Percentiles rank a stretch among this genome's conserved stretches.
Conservation (phyloP, 2,329 filamentous ascomycete species). For the Grosmannia clavigera region DNA sequence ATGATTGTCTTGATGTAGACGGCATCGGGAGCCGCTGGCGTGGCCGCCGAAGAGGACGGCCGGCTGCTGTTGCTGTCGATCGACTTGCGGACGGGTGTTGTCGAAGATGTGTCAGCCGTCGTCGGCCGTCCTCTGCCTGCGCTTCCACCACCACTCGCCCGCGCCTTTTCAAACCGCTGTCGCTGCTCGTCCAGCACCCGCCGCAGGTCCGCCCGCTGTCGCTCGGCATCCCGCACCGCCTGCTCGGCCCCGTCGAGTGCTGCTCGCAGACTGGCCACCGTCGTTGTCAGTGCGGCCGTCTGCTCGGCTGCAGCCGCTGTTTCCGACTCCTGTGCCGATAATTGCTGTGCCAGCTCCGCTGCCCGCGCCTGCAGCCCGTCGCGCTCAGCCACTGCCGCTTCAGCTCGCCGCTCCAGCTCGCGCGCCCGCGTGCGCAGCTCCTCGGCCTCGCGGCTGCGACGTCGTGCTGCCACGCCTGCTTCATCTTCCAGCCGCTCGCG, state of each 20-base stretch:
- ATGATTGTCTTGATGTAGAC: slow-evolving; percentile 72
- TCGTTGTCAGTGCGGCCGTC: slow-evolving; percentile 58
- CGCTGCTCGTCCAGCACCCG: slow-evolving; percentile 68
- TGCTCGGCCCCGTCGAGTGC: slow-evolving; percentile 80
- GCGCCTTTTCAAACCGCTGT: slow-evolving; percentile 62
- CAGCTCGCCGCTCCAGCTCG: slow-evolving; percentile 68
- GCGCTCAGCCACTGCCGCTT: slow-evolving; percentile 58
- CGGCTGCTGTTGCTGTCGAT: slow-evolving; percentile 6
- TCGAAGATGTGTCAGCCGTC: slow-evolving; percentile 17
- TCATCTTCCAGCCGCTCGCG: slow-evolving; percentile 88
- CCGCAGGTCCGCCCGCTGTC: slow-evolving; percentile 64
- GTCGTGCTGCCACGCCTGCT: slow-evolving; percentile 62
- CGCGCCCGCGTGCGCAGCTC: slow-evolving; percentile 69
- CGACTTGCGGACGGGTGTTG: background rate
- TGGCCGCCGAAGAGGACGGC: slow-evolving; percentile 19
- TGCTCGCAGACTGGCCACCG: slow-evolving; percentile 65
- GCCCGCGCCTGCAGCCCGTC: slow-evolving; percentile 55
- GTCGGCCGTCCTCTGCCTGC: slow-evolving; percentile 24
- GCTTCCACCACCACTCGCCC: slow-evolving; percentile 45
- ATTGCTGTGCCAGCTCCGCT: slow-evolving; percentile 47
- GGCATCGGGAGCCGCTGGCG: slow-evolving; percentile 26
- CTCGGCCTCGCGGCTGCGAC: slow-evolving; percentile 71
- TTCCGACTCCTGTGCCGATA: slow-evolving; percentile 61
- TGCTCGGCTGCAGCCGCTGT: slow-evolving; percentile 61
- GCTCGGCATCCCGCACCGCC: slow-evolving; percentile 69